Conservation (phyloP, 768 basidiomycete species). For the Kwoniella bestiolae region DNA sequence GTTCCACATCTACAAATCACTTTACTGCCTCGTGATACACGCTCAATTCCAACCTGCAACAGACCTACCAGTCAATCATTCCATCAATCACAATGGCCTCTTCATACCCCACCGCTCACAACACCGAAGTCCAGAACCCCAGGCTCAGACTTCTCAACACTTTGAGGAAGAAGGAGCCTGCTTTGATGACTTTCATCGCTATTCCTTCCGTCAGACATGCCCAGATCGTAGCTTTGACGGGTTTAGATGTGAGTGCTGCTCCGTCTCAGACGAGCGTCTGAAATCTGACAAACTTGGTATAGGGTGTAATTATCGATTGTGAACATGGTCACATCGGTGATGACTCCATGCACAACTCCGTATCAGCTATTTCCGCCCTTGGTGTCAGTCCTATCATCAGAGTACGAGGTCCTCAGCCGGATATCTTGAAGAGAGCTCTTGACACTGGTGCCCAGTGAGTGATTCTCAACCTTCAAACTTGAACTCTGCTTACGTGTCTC, state of each 20-base stretch:
- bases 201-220: constrained; percentile 34
- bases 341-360: constrained; percentile 49
- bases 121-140: constrained; percentile 36
- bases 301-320: constrained; percentile 53
- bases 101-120: constrained; percentile 30
- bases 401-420: constrained; percentile 35
- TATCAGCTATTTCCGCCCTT: constrained; percentile 42
- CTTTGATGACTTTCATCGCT: constrained; percentile 46
- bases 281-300: constrained; percentile 1
- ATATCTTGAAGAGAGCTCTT: constrained; percentile 51
- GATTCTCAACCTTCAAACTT: neutral
- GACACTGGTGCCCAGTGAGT: constrained; percentile 55
- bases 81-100: constrained; percentile 3
- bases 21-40: no score
- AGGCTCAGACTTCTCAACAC: constrained; percentile 40
- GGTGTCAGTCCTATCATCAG: constrained; percentile 47
- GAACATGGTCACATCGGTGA: constrained; percentile 55
- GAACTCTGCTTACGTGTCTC: neutral
- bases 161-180: constrained; percentile 28
- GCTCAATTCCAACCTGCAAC: neutral
- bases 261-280: neutral
- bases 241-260: constrained; percentile 40
- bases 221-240: constrained; percentile 43
- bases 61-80: neutral
- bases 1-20: no score